Percentiles rank a stretch among this genome's conserved stretches.
Conservation (phyloP, 116 monocot genomes). For the Iris pallida region DNA sequence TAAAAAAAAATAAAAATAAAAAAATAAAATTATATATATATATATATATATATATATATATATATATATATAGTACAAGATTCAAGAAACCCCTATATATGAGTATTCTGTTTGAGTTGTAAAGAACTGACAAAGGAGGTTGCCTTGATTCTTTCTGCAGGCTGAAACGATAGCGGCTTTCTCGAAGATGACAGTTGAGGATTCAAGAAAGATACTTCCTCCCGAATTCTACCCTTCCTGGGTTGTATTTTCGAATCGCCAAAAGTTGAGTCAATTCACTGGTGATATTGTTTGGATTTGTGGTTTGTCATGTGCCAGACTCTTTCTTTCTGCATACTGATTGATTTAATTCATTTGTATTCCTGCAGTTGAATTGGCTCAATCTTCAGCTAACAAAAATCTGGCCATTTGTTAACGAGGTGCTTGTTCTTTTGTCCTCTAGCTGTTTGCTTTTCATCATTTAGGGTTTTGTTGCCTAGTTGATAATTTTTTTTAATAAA, state of each 20-base stretch:
- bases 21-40: too few species aligned
- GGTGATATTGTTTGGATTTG: conserved; percentile 1
- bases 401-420: conserved; percentile 89
- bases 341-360: not conserved
- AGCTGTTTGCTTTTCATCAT: not conserved
- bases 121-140: not conserved
- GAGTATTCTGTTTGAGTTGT: not conserved
- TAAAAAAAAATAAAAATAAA: too few species aligned
- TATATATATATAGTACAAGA: too few species aligned
- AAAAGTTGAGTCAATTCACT: conserved; percentile 56
- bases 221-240: conserved; percentile 74
- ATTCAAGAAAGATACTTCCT: conserved; percentile 75
- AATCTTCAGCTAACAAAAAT: conserved; percentile 67
- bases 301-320: not conserved
- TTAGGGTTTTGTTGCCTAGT: not conserved
- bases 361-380: conserved; percentile 85
- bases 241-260: conserved; percentile 74
- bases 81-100: not conserved
- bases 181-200: conserved; percentile 77
- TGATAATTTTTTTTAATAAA: not conserved
- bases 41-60: too few species aligned
- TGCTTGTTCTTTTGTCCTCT: conserved; percentile 10
- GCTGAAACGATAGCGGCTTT: conserved; percentile 65
- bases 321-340: conserved; percentile 1
- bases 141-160: conserved; percentile 21